Conservation (phyloP, 108 stramenopile genomes). For the Pinguiococcus pyrenoidosus region DNA sequence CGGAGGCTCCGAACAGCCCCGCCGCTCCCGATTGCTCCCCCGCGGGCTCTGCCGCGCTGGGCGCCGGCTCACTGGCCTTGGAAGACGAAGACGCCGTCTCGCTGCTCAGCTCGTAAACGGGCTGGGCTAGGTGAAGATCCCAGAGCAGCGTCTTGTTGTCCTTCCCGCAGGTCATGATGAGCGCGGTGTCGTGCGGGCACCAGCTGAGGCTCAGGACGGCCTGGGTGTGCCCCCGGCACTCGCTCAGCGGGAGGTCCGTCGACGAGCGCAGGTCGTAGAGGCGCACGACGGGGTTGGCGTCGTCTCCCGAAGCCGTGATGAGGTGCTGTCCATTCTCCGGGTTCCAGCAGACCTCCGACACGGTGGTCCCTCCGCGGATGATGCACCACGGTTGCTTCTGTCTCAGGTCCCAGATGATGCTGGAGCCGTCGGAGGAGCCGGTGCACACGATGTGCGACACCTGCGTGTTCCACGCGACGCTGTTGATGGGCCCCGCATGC, state of each 20-base stretch:
- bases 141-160: slow-evolving; percentile 90
- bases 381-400: slow-evolving; percentile 89
- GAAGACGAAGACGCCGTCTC: slow-evolving; percentile 20
- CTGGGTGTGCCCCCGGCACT: slow-evolving; percentile 64
- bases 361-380: slow-evolving; percentile 47
- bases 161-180: slow-evolving; percentile 56
- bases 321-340: slow-evolving; percentile 84
- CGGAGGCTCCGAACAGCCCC: slow-evolving; percentile 28
- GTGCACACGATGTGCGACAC: slow-evolving; percentile 86
- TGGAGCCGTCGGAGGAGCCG: slow-evolving; percentile 60
- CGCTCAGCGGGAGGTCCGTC: slow-evolving; percentile 76
- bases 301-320: slow-evolving; percentile 74
- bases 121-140: slow-evolving; percentile 66
- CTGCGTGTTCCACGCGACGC: slow-evolving; percentile 85
- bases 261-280: slow-evolving; percentile 84
- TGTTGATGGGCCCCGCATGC: slow-evolving; percentile 27
- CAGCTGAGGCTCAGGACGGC: slow-evolving; percentile 79
- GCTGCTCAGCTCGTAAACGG: slow-evolving; percentile 67
- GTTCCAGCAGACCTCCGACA: slow-evolving; percentile 80
- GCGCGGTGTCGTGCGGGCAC: slow-evolving; percentile 55
- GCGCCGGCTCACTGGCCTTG: slow-evolving; percentile 25
- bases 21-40: background rate
- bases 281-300: slow-evolving; percentile 69
- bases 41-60: background rate
- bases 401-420: slow-evolving; percentile 84